A percentile compares a stretch with the other conserved stretches of the same genome.
Conservation (phyloP, 2,329 filamentous ascomycete species). For the Colletotrichum sp. region DNA sequence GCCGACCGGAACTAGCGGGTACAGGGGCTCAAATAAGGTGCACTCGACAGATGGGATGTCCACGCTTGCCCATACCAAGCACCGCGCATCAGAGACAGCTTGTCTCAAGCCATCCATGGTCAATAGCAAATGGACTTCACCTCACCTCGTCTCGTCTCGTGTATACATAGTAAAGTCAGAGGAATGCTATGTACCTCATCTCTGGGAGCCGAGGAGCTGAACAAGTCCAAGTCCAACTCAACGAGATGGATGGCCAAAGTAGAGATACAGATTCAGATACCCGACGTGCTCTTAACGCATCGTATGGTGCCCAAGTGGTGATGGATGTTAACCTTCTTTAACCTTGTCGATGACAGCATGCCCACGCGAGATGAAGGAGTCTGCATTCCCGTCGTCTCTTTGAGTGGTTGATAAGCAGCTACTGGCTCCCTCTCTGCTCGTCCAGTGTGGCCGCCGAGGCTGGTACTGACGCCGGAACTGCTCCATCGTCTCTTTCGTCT, state of each 20-base stretch:
- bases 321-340: not conserved
- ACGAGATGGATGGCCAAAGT: not conserved
- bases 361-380: not conserved
- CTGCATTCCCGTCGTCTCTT: not conserved
- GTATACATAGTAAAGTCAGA: not conserved
- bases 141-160: not conserved
- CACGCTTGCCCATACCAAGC: constrained; percentile 12
- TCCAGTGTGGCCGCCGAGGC: not conserved
- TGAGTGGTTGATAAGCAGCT: not conserved
- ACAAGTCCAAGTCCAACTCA: not conserved
- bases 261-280: not conserved
- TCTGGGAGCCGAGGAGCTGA: not conserved
- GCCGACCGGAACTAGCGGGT: not conserved
- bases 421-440: not conserved
- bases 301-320: not conserved
- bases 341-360: not conserved
- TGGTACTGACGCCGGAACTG: not conserved
- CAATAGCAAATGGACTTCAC: not conserved
- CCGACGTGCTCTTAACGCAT: not conserved
- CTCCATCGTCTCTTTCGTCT: not conserved
- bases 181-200: not conserved
- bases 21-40: constrained; percentile 16
- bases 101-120: constrained; percentile 13
- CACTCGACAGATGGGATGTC: constrained; percentile 3
- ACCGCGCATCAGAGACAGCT: constrained; percentile 4